Evolutionary conservation across 73 alveolate genomes (phyloP), one percentile per base, ranked within the genome.

Genomic region (Symbiodinium pilosum): DNA sequence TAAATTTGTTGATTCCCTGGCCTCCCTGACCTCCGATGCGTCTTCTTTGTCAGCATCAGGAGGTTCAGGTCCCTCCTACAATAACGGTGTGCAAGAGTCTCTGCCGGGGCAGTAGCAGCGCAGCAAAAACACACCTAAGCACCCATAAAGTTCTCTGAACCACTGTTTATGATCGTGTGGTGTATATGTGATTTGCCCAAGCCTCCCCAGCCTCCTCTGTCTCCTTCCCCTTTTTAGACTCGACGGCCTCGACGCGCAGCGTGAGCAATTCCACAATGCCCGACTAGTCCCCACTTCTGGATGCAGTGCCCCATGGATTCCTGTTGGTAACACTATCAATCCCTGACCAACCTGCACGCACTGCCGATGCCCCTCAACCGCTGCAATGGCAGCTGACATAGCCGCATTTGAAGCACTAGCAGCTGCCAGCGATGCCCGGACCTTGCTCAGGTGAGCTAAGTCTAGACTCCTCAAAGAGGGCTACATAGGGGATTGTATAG

Each of bases 371-470:
- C 97, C 97, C 89, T 91, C 97, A 75, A 91, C 97, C 41, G 97
- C 97, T 7, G 97, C 97, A 32, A 91, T 91, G 89, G 97, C 97
- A 0, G 97, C 97, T 20, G 87, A 59, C 97, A 91, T 91, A 51
- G 97, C 97, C 42, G 97, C 97, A 28, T 91, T 91, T 75, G 97
- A 91, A 3, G 97, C 97, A 30, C 89, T 91, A 54, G 97, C 97
- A 21, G 97, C 97, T 34, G 97, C 97, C 88, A 91, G 54, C 40
- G 97, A 91, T 36, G 97, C 97, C 0, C 97, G 87, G 18, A 91
- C 97, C 97, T 91, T n/a, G n/a, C n/a, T n/a, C n/a, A n/a, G n/a
- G n/a, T n/a, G n/a, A n/a, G n/a, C n/a, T n/a, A n/a, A n/a, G n/a
- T n/a, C n/a, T n/a, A n/a, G n/a, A n/a, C n/a, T n/a, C n/a, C n/a